Base-by-base conservation (phyloP, 345 rosid species). In the Eucalyptus curtisii region DNA sequence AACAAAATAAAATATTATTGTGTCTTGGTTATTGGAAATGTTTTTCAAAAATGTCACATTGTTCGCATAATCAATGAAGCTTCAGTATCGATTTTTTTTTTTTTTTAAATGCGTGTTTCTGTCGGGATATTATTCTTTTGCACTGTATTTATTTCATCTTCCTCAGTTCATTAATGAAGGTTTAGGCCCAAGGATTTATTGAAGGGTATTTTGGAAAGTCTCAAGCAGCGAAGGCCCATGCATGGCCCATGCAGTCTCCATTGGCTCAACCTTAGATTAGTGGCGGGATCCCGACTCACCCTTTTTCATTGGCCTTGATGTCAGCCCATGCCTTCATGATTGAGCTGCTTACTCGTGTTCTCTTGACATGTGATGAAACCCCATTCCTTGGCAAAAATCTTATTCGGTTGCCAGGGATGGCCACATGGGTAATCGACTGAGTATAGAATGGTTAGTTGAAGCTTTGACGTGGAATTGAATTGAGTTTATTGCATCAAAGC, bases 1-100 rank as follows among this genome's bases (percentile, higher is more conserved):
- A 0, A 22, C 11, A 55, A 20, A 20, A 55, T 12, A 55, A 55
- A 4, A 55, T 55, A 22, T 20, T 55, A 24, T 9, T 0, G 3
- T 22, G 61, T 55, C 61, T 24, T 24, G 61, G 61, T 55, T 55
- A 55, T 55, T 4, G 30, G 13, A 55, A 24, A 0, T 55, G 0
- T 24, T 55, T 55, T 55, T 9, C 0, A 55, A 19, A 55, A 55
- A 10, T 24, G 13, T 55, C 30, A 22, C 61, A 55, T 55, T 24
- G 24, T 53, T 55, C 0, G 30, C 61, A 55, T 9, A 55, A 55
- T 55, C 27, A 55, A 55, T 55, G 30, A 22, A 55, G 13, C 61
- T 55, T 55, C 13, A 1, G 30, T 55, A 24, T 22, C 61, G 27
- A 2, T 7, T 52, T 17, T 52, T 52, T 17, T 17, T 52, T 49